A percentile compares a stretch with the other conserved stretches of the same genome.
These are phyloP conservation scores for Penicillium glabrum DNA, from an alignment of 2,329 filamentous ascomycete species.

Conservation along the genomic window DNA sequence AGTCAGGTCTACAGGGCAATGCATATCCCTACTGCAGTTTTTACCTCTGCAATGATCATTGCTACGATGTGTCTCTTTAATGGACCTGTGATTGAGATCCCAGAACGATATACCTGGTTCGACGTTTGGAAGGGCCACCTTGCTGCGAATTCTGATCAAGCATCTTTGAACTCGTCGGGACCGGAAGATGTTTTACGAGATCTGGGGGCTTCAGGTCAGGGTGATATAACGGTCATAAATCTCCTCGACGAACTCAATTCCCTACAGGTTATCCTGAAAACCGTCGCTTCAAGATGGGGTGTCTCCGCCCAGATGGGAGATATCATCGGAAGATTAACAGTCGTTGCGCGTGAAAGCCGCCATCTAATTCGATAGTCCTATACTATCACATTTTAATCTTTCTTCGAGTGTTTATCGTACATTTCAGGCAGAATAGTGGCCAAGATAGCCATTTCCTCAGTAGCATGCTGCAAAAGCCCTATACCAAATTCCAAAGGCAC, in stretches of 20 bases:
- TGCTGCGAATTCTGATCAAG: background rate
- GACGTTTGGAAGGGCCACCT: slow-evolving; percentile 3
- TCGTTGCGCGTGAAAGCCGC: slow-evolving; percentile 1
- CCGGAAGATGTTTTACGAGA: background rate
- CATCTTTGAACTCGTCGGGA: background rate
- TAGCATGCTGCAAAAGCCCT: slow-evolving; percentile 1
- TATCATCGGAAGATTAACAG: slow-evolving; percentile 1
- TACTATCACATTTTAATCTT: no score
- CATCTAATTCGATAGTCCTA: background rate
- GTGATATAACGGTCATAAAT: background rate
- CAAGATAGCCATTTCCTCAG: slow-evolving; percentile 8
- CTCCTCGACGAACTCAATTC: slow-evolving; percentile 17
- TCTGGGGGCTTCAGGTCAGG: background rate
- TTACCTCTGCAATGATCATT: slow-evolving; percentile 14
- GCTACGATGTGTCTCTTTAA: slow-evolving; percentile 7
- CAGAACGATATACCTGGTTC: background rate
- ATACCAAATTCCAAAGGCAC: background rate
- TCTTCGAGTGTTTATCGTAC: background rate
- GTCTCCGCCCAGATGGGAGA: slow-evolving; percentile 15
- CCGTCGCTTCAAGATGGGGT: slow-evolving; percentile 13
- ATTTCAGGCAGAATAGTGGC: slow-evolving; percentile 1
- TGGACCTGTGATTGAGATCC: slow-evolving; percentile 2
- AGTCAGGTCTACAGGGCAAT: slow-evolving; percentile 7
- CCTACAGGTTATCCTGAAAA: slow-evolving; percentile 13
- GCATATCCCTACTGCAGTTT: slow-evolving; percentile 16